These are phyloP conservation scores for Gnaphalium uliginosum DNA, from an alignment of 129 eudicot species.

Conservation along the genomic window DNA sequence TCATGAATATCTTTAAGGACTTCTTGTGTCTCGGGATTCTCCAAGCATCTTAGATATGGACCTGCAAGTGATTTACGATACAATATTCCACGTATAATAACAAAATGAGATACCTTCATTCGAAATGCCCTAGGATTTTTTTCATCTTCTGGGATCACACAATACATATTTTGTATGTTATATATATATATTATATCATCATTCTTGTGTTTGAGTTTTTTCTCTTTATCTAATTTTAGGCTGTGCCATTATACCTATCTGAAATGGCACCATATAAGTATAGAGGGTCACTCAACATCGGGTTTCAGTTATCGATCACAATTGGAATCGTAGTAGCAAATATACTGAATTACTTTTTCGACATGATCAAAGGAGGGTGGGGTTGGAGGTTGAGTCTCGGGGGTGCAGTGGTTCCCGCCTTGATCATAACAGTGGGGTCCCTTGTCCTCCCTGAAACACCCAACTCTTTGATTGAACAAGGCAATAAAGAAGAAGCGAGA, in stretches of 20 bases:
- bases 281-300: constrained; percentile 32
- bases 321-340: constrained; percentile 33
- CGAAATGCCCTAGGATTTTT: no score
- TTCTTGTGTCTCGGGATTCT: no score
- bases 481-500: constrained; percentile 32
- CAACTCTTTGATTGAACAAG: constrained; percentile 35
- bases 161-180: no score
- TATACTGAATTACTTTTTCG: constrained; percentile 24
- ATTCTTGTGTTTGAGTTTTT: neutral
- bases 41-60: no score
- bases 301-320: constrained; percentile 30
- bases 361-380: constrained; percentile 30
- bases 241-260: constrained; percentile 35
- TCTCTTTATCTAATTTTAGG: constrained; percentile 13
- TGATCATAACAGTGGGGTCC: constrained; percentile 31
- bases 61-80: no score
- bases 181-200: neutral
- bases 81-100: no score
- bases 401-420: constrained; percentile 29
- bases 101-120: no score
- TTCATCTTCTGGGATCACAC: no score
- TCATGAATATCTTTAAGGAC: no score
- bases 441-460: constrained; percentile 34
- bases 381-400: constrained; percentile 37
- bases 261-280: constrained; percentile 35